Conservation (phyloP, 2,329 filamentous ascomycete genomes). For the Arthrobotrys iridis region DNA sequence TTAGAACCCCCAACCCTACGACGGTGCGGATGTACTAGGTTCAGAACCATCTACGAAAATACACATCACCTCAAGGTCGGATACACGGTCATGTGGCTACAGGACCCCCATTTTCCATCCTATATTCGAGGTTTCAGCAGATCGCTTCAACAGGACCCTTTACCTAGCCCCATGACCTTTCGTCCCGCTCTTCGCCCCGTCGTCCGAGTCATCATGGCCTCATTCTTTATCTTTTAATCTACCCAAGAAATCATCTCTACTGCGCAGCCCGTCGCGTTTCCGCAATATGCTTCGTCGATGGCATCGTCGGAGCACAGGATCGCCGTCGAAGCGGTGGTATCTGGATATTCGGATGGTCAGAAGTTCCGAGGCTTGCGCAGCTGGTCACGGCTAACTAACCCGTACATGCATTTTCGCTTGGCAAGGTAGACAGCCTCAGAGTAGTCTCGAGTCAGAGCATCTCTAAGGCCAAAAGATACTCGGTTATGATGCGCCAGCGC, state of each 20-base stretch:
- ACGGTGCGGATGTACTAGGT: not conserved
- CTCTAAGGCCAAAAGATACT: not conserved
- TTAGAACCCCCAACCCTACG: not conserved
- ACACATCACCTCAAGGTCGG: not conserved
- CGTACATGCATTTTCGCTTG: slow-evolving; percentile 12
- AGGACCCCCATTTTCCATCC: not conserved
- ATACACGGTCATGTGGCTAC: not conserved
- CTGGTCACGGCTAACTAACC: slow-evolving; percentile 7
- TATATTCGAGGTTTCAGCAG: slow-evolving; percentile 5
- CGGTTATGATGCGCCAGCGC: not conserved
- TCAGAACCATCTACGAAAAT: not conserved
- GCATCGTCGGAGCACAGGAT: slow-evolving; percentile 23
- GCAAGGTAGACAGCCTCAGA: too few species aligned
- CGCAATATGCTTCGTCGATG: slow-evolving; percentile 5
- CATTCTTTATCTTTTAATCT: not conserved
- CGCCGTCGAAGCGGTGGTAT: slow-evolving; percentile 11
- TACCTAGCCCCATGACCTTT: slow-evolving; percentile 6
- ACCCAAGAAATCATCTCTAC: not conserved
- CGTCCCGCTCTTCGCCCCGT: slow-evolving; percentile 13
- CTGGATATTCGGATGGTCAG: slow-evolving; percentile 11
- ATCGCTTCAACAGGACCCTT: slow-evolving; percentile 10
- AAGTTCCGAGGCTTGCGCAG: slow-evolving; percentile 11
- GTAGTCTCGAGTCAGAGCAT: not conserved
- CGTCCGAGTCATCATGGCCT: slow-evolving; percentile 14
- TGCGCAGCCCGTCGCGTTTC: slow-evolving; percentile 6